Percentiles rank a stretch among this genome's conserved stretches.
Evolutionary conservation across 345 rosid species (phyloP).

Genomic region (Gossypium arboreum): DNA sequence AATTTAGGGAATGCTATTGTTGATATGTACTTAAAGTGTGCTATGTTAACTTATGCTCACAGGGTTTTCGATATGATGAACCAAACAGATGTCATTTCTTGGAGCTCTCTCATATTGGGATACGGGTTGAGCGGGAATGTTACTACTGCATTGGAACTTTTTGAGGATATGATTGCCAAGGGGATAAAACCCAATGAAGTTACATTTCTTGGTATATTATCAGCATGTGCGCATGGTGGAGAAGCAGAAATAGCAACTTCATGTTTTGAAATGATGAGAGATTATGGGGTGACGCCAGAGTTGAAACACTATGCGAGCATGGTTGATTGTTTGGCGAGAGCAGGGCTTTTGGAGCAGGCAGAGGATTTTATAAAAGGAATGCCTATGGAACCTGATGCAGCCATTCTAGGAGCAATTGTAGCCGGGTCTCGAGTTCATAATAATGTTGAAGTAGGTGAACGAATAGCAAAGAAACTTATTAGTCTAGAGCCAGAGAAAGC

Average conservation of each 20-base stretch:
- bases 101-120: conserved; percentile 64
- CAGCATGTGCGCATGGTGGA: conserved; percentile 66
- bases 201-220: conserved; percentile 61
- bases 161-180: conserved; percentile 35
- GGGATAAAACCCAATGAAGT: conserved; percentile 48
- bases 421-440: conserved; percentile 53
- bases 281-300: conserved; percentile 34
- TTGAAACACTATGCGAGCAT: conserved; percentile 53
- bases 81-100: conserved; percentile 50
- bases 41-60: conserved; percentile 30
- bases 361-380: conserved; percentile 47
- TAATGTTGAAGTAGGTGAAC: conserved; percentile 52
- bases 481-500: conserved; percentile 43
- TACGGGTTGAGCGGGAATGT: conserved; percentile 51
- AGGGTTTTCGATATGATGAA: conserved; percentile 39
- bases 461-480: conserved; percentile 52
- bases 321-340: conserved; percentile 58
- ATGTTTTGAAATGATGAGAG: conserved; percentile 40
- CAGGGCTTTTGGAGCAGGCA: conserved; percentile 56
- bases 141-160: conserved; percentile 31
- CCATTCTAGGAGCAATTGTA: conserved; percentile 49
- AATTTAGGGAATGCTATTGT: conserved; percentile 52
- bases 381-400: conserved; percentile 61
- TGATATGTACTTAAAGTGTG: conserved; percentile 57
- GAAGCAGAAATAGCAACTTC: conserved; percentile 40